These are phyloP conservation scores for Boletus subparvulus DNA, from an alignment of 768 basidiomycete genomes.

Conservation along the genomic window DNA sequence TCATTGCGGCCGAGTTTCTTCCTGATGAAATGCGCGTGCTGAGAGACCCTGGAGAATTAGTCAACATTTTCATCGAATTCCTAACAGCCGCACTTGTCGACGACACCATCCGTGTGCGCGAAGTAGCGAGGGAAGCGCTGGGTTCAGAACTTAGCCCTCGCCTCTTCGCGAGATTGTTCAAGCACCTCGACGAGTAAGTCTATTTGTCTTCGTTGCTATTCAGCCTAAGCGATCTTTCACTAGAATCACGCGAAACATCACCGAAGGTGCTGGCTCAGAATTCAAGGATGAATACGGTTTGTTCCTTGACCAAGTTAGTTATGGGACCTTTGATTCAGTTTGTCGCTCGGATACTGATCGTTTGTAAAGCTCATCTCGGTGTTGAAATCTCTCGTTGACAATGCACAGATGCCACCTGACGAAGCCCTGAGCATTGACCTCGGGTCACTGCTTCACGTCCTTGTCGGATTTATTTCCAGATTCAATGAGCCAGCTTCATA, in stretches of 20 bases:
- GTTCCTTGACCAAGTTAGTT: conserved; percentile 71
- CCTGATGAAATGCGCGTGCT: conserved; percentile 73
- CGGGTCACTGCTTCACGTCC: conserved; percentile 53
- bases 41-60: conserved; percentile 54
- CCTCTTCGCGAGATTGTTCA: conserved; percentile 65
- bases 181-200: conserved; percentile 71
- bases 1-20: conserved; percentile 57
- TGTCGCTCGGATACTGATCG: conserved; percentile 11
- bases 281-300: conserved; percentile 39
- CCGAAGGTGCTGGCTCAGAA: conserved; percentile 46
- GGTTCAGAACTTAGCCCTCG: conserved; percentile 75
- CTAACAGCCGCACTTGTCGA: conserved; percentile 67
- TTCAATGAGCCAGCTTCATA: conserved; percentile 53
- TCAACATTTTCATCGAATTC: conserved; percentile 64
- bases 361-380: conserved; percentile 64
- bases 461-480: conserved; percentile 66
- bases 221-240: neutral
- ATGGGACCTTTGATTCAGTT: neutral
- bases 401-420: conserved; percentile 54
- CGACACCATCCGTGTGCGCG: conserved; percentile 67
- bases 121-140: conserved; percentile 76
- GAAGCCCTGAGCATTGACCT: conserved; percentile 64
- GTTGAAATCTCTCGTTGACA: conserved; percentile 77
- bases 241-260: conserved; percentile 54
- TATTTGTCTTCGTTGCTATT: neutral